Base-by-base conservation (phyloP, 2,329 filamentous ascomycete genomes). In the Diaporthe amygdali region DNA sequence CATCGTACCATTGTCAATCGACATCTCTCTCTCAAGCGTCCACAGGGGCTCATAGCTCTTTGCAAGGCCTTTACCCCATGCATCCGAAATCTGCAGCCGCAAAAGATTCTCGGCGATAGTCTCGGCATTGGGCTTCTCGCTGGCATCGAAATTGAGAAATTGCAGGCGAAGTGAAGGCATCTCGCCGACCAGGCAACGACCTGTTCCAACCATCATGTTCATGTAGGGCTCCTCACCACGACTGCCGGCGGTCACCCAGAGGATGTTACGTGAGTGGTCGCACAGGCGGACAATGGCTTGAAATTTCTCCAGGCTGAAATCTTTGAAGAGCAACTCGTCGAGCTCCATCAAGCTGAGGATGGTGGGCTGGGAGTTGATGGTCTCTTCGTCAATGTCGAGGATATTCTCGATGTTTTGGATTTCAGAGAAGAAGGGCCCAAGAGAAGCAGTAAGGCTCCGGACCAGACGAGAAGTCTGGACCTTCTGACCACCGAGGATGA, bases 1-100 rank as follows among this genome's bases (percentile, higher is more conserved):
- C 6, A 75, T 37, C 4, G 74, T 71, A 2, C 77, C 79, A 39
- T 76, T 44, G 5, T 75, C 37, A 14, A 80, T 49, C 20, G 72
- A 72, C 2, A 78, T 34, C 56, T 82, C 79, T 1, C 74, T 76
- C 66, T 81, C 79, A 1, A 74, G 73, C 4, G 75, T 76, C 78
- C 79, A 81, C 4, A 80, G 54, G 0, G 79, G 55, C 2, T 70
- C 32, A 14, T 66, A 30, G 20, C 39, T 44, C 56, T 63, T 47
- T 32, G 59, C 3, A n/a, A 63, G 27, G 20, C 59, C 44, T 34
- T 63, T 63, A 25, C 70, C 59, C 71, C 74, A 73, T 30, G 67
- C 56, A 5, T 69, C 59, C 44, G 71, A 72, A 32, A 72, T 61
- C 10, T 71, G 66, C 3, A 75, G 71, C 4, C 71, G 72, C n/a